Evolutionary conservation across 129 eudicot genomes (phyloP).

Genomic region (Rutidosis leptorrhynchoides): DNA sequence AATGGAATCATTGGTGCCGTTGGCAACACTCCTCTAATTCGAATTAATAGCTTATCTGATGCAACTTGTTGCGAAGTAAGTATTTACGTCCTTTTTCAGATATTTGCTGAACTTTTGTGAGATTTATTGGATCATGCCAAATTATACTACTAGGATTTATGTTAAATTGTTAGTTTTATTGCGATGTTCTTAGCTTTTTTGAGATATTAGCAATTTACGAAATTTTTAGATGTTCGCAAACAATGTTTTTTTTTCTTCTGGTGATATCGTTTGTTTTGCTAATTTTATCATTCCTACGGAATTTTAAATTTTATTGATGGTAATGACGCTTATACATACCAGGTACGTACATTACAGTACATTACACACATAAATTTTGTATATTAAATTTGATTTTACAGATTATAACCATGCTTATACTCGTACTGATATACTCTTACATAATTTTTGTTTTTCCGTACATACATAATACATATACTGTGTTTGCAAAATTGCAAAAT

Average conservation of each 20-base stretch:
- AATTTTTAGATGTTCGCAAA: neutral
- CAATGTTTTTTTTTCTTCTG: too few relatives aligned
- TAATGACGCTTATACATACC: neutral
- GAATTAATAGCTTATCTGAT: slow-evolving; percentile 83
- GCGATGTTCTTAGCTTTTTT: too few relatives aligned
- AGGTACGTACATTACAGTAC: neutral
- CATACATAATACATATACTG: neutral
- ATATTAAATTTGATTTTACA: too few relatives aligned
- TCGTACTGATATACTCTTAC: too few relatives aligned
- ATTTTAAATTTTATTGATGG: neutral
- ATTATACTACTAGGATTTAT: too few relatives aligned
- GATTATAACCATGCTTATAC: too few relatives aligned
- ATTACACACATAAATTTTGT: neutral
- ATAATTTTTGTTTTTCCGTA: neutral
- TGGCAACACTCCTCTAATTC: slow-evolving; percentile 89
- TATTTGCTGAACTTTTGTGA: too few relatives aligned
- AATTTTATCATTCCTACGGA: neutral
- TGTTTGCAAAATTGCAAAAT: too few relatives aligned
- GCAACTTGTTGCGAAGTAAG: slow-evolving; percentile 93
- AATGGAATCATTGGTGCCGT: slow-evolving; percentile 71
- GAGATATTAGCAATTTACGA: too few relatives aligned
- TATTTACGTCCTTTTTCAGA: neutral
- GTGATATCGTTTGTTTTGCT: neutral
- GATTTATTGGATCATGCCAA: neutral
- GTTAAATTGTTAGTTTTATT: neutral